Percentiles rank a stretch among this genome's conserved stretches.
Conservation (phyloP, 2,329 filamentous ascomycete genomes). For the Neurospora sp. region DNA sequence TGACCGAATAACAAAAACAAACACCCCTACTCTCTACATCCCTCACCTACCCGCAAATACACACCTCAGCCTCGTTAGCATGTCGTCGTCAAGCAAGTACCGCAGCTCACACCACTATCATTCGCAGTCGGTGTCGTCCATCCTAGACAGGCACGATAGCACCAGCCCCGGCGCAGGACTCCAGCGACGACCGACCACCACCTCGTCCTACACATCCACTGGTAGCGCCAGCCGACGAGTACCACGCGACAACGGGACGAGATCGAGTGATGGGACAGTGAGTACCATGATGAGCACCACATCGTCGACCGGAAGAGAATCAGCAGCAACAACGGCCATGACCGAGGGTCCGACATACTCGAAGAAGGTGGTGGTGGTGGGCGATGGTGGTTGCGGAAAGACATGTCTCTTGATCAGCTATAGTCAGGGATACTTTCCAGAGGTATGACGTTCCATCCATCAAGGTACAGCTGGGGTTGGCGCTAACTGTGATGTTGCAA, state of each 20-base stretch:
- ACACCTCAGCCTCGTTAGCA: constrained; percentile 16
- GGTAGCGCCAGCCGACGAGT: constrained; percentile 27
- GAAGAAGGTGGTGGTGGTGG: constrained; percentile 98
- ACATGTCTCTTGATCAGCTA: constrained; percentile 98
- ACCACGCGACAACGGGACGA: constrained; percentile 35
- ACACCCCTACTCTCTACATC: neutral
- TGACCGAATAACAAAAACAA: neutral
- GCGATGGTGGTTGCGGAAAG: constrained; percentile 96
- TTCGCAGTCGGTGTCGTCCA: neutral
- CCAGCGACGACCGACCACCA: constrained; percentile 13
- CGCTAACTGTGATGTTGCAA: neutral
- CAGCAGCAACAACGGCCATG: constrained; percentile 63
- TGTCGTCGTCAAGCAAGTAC: constrained; percentile 42
- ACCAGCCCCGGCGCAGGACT: neutral
- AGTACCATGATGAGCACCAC: constrained; percentile 76
- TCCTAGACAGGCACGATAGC: neutral
- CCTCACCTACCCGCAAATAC: neutral
- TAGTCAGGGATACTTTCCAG: constrained; percentile 96
- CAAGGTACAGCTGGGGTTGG: neutral
- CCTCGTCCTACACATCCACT: constrained; percentile 11
- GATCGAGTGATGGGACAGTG: constrained; percentile 82
- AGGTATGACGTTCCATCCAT: constrained; percentile 49
- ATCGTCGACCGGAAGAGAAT: constrained; percentile 55
- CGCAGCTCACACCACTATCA: constrained; percentile 42
- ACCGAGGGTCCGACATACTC: constrained; percentile 90